phyloP scores from a whole-genome alignment of 1,139 yeast genomes.

The Chernovozyma sophiae-reginae region DNA sequence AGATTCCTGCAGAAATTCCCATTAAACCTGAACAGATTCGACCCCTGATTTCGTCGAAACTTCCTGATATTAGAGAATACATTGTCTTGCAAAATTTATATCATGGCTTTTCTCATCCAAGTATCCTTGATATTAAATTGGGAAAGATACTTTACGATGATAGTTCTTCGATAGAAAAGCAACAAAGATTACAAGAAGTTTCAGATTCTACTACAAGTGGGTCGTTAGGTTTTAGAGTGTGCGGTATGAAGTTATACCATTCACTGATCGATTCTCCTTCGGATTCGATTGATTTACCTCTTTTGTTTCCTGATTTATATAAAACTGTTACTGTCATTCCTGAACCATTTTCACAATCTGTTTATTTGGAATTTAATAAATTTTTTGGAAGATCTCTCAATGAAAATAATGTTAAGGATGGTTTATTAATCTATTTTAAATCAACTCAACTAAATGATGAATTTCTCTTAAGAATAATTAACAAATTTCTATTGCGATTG shows the following conservation, averaged over 20 bases:
- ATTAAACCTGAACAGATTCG: not conserved
- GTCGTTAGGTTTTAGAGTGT: slow-evolving; percentile 64
- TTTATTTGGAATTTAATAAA: slow-evolving; percentile 55
- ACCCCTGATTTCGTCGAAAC: not conserved
- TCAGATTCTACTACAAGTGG: slow-evolving; percentile 78
- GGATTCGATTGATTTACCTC: slow-evolving; percentile 2
- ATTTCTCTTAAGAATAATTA: slow-evolving; percentile 24
- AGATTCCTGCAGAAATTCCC: not conserved
- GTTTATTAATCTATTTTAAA: slow-evolving; percentile 50
- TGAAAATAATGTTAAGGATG: slow-evolving; percentile 38
- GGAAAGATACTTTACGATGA: slow-evolving; percentile 71
- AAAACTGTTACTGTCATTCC: slow-evolving; percentile 11
- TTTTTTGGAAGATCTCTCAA: slow-evolving; percentile 63
- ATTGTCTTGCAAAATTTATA: slow-evolving; percentile 75
- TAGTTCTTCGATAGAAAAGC: slow-evolving; percentile 55
- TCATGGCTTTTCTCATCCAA: slow-evolving; percentile 60
- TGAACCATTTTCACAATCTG: slow-evolving; percentile 2
- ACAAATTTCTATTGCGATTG: slow-evolving; percentile 51
- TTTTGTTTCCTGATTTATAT: slow-evolving; percentile 11
- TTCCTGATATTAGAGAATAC: slow-evolving; percentile 19
- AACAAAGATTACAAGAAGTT: slow-evolving; percentile 56
- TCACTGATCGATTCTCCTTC: slow-evolving; percentile 8
- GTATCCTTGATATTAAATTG: slow-evolving; percentile 77
- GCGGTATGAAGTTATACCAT: slow-evolving; percentile 75
- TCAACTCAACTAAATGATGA: slow-evolving; percentile 24